Evolutionary conservation across 1,284 basidiomycete genomes (phyloP).

Genomic region (Trametes hirsuta): DNA sequence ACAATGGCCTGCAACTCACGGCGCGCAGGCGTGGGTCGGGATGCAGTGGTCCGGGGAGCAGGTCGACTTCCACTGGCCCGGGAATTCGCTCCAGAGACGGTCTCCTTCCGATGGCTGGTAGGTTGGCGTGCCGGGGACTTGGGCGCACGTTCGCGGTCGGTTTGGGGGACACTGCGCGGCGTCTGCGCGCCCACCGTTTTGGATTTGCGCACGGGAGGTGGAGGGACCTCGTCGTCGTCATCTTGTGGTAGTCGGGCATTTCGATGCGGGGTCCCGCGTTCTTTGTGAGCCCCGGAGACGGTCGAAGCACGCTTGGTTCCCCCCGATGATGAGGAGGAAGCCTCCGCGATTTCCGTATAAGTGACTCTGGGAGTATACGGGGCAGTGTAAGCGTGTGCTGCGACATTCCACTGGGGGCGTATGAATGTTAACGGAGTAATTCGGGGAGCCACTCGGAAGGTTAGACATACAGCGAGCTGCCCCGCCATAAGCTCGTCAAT

Average conservation of each 20-base stretch:
- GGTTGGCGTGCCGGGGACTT: slow-evolving; percentile 1
- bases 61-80: slow-evolving; percentile 5
- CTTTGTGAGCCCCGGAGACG: slow-evolving; percentile 16
- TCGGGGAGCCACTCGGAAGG: neutral
- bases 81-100: neutral
- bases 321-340: slow-evolving; percentile 21
- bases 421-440: neutral
- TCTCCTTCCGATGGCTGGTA: slow-evolving; percentile 11
- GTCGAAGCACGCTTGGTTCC: slow-evolving; percentile 30
- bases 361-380: slow-evolving; percentile 28
- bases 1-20: slow-evolving; percentile 7
- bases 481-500: slow-evolving; percentile 60
- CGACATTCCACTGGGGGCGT: slow-evolving; percentile 19
- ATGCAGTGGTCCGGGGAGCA: slow-evolving; percentile 7
- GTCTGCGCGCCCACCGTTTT: neutral
- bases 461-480: slow-evolving; percentile 37
- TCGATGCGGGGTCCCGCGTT: slow-evolving; percentile 10
- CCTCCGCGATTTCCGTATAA: slow-evolving; percentile 21
- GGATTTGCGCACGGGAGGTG: slow-evolving; percentile 7
- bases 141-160: neutral
- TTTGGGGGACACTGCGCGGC: neutral
- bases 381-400: slow-evolving; percentile 18
- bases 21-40: slow-evolving; percentile 8
- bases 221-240: neutral
- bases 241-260: slow-evolving; percentile 5